Conservation (phyloP, 192 early-diverging fungal species). For the Spinellus fusiger region DNA sequence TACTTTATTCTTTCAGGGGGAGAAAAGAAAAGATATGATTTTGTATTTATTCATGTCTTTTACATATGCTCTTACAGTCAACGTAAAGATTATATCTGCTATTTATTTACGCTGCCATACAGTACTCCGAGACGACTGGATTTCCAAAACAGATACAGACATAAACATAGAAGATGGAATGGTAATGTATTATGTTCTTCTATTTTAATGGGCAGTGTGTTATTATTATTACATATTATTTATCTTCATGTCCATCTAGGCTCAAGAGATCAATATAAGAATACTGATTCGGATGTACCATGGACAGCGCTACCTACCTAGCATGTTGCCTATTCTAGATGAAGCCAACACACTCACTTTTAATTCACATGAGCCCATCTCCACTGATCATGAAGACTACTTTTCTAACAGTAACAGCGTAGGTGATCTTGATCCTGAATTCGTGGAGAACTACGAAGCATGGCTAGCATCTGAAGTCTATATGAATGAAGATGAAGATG, state of each 20-base stretch:
- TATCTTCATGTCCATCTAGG: constrained; percentile 21
- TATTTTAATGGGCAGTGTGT: no score
- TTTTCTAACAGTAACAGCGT: not conserved
- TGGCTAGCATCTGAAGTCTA: constrained; percentile 57
- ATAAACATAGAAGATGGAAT: constrained; percentile 66
- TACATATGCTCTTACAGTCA: constrained; percentile 31
- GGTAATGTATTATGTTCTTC: constrained; percentile 30
- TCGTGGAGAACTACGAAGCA: constrained; percentile 62
- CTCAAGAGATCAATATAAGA: constrained; percentile 61
- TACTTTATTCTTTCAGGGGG: not conserved
- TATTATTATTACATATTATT: constrained; percentile 5
- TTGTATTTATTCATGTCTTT: constrained; percentile 1
- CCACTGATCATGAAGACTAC: not conserved
- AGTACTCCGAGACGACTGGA: constrained; percentile 63
- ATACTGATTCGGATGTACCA: constrained; percentile 58
- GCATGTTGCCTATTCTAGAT: not conserved
- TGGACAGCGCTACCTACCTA: constrained; percentile 32
- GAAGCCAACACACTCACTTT: not conserved
- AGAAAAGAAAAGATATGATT: not conserved
- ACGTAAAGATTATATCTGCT: constrained; percentile 77
- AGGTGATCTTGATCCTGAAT: constrained; percentile 50
- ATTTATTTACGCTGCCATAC: constrained; percentile 69
- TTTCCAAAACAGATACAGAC: constrained; percentile 60
- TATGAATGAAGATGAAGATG: constrained; percentile 1
- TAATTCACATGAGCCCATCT: not conserved